These are phyloP conservation scores for Primulina huaijiensis DNA, from an alignment of 257 asterid genomes.

Conservation along the genomic window DNA sequence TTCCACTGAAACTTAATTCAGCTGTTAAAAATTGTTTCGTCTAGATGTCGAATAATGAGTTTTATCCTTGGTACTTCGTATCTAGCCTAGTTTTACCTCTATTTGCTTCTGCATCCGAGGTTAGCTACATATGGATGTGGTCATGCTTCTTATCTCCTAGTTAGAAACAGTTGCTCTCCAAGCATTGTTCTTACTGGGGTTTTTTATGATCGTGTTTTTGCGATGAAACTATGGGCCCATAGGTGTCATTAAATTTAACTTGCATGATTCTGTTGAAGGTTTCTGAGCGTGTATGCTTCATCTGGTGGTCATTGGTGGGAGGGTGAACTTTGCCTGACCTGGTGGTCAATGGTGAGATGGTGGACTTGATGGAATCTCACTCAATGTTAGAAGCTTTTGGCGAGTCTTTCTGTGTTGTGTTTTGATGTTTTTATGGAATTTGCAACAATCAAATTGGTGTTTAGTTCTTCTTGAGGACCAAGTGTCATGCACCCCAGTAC, in stretches of 20 bases:
- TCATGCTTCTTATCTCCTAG: conserved; percentile 12
- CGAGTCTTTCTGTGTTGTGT: conserved; percentile 87
- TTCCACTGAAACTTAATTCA: background rate
- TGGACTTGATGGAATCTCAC: conserved; percentile 72
- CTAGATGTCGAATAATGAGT: background rate
- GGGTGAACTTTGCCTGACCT: conserved; percentile 78
- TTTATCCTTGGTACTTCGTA: too few species aligned
- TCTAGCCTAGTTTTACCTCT: background rate
- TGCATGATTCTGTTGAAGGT: conserved; percentile 96
- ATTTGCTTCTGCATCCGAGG: background rate
- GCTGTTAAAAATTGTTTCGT: background rate
- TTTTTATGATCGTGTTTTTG: conserved; percentile 1
- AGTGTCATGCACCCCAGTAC: conserved; percentile 88
- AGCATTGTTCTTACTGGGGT: conserved; percentile 2
- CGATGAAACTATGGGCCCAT: conserved; percentile 11
- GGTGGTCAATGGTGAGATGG: conserved; percentile 96
- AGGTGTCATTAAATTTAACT: conserved; percentile 57
- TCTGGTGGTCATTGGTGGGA: conserved; percentile 83
- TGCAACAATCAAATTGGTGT: conserved; percentile 96
- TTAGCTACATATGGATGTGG: conserved; percentile 14
- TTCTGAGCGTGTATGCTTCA: conserved; percentile 73
- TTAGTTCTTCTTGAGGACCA: conserved; percentile 94
- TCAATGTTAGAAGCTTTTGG: conserved; percentile 94
- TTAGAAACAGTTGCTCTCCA: background rate
- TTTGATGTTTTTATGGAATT: conserved; percentile 94